Evolutionary conservation across 371 early-diverging fungal species (phyloP), one percentile per base, ranked within the genome.

Genomic region (Zychaea mexicana): DNA sequence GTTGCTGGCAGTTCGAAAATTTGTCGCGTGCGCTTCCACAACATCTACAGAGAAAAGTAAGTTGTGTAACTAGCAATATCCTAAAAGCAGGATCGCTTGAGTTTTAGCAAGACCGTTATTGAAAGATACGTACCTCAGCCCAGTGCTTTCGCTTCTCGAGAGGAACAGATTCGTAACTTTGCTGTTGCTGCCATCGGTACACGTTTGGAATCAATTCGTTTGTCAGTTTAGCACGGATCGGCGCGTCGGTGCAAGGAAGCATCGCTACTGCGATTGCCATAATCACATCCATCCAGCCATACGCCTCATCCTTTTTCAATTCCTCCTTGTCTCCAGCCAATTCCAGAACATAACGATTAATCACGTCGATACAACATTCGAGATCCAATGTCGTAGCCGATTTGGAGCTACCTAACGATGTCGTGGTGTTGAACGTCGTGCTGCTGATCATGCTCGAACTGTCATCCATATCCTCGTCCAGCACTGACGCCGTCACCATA

Each of bases 1-100:
- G 80, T 82, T 9, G 82, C 79, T 15, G 82, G 82, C 17, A 82
- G 57, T 10, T 58, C 73, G 65, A 68, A 82, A n/a, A 82, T 76
- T 53, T 70, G 71, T 15, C 69, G 61, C 4, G 72, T 79, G 9
- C 82, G 78, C 1, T 71, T 64, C 82, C 82, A 82, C 15, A 82
- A 26, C 67, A 79, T 72, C 82, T 81, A 49, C 13, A n/a, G 15
- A 31, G 42, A 32, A 38, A 38, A 22, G 15, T 15, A 2, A 24
- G 7, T 36, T n/a, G 9, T 32, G 47, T 33, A 45, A 52, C 27
- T 30, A 6, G n/a, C n/a, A n/a, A n/a, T n/a, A n/a, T n/a, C n/a
- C n/a, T n/a, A n/a, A n/a, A n/a, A n/a, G n/a, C n/a, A n/a, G n/a
- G n/a, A n/a, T n/a, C n/a, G n/a, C n/a, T n/a, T n/a, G n/a, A n/a